Conservation (phyloP, 2,329 filamentous ascomycete species). For the Bipolaris gigantea region DNA sequence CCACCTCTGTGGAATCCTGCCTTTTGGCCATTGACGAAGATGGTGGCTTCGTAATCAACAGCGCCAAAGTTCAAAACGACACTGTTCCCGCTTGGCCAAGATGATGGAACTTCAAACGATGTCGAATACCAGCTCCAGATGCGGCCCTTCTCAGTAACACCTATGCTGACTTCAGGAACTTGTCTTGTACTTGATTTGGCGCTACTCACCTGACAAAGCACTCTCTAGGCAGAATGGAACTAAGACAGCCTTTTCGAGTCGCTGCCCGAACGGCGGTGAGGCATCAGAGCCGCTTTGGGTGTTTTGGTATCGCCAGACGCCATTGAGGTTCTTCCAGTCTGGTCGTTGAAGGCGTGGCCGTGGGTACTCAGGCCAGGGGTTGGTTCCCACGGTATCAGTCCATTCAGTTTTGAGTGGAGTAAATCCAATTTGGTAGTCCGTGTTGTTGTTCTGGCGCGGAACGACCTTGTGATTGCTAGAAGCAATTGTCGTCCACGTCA, state of each 20-base stretch:
- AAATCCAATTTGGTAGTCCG: conserved; percentile 34
- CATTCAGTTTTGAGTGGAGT: conserved; percentile 49
- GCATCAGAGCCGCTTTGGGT: conserved; percentile 46
- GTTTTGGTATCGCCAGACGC: conserved; percentile 59
- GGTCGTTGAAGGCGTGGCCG: conserved; percentile 59
- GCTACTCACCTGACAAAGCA: conserved; percentile 51
- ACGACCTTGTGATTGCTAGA: conserved; percentile 7
- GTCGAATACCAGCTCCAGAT: conserved; percentile 55
- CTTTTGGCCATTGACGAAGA: conserved; percentile 61
- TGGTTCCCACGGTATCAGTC: conserved; percentile 56
- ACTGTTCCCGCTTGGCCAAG: conserved; percentile 49
- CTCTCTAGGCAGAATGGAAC: conserved; percentile 60
- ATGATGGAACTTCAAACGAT: conserved; percentile 53
- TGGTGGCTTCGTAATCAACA: conserved; percentile 60
- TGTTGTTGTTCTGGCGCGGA: conserved; percentile 32
- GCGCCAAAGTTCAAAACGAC: conserved; percentile 62
- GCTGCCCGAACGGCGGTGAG: conserved; percentile 50
- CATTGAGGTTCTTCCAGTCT: conserved; percentile 60
- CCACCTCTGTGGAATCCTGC: conserved; percentile 61
- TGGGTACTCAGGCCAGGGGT: conserved; percentile 62
- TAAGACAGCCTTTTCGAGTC: conserved; percentile 50
- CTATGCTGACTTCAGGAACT: conserved; percentile 42
- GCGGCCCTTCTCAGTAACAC: conserved; percentile 45
- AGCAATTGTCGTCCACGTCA: conserved; percentile 17
- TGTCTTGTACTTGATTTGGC: conserved; percentile 33